Base-by-base conservation (phyloP, 1,139 yeast species). In the Blastobotrys raffinosifermentans region DNA sequence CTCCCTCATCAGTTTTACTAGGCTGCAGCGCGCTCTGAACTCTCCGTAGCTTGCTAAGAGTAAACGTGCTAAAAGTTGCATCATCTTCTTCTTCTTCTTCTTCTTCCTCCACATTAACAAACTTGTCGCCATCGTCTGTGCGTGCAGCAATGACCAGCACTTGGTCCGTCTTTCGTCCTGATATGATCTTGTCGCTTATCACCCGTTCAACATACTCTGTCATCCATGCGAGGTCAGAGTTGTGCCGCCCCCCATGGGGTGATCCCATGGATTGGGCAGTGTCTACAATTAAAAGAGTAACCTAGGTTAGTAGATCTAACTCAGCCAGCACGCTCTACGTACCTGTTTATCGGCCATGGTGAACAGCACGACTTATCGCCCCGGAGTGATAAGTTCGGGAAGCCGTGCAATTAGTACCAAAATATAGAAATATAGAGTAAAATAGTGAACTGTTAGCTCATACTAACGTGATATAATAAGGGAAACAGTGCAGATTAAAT, bases 91-190 rank as follows among this genome's bases (percentile, higher is more conserved):
- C 39, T 9, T 15, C 22, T 16, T 26, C 38, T 19, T 31, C 37
- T 2, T 38, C 30, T 8, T 29, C 21, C 4, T 35, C 34, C 2
- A 37, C 38, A 13, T 39, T 40, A 4, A 40, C 37, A 15, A 47
- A 40, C 23, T 35, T 35, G 2, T 48, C 44, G 1, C 33, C 32
- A 40, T 48, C 48, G 5, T 54, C 48, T 1, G 66, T 60, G 44
- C 73, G 68, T 18, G 64, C 64, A 1, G 66, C 60, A 2, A 74
- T 59, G 2, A 77, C 55, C 0, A 77, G 72, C 2, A 77, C 65
- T 29, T 63, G 61, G 48, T 80, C 86, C 3, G 77, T 70, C 50
- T 77, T 77, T 31, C 84, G 64, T 4, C 68, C 79, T 37, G 68
- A 62, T 25, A 66, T 32, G 8, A 67, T 50, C 52, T 55, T 26